phyloP scores from a whole-genome alignment of 2,329 filamentous ascomycete genomes.

The Hypoxylon sp. region DNA sequence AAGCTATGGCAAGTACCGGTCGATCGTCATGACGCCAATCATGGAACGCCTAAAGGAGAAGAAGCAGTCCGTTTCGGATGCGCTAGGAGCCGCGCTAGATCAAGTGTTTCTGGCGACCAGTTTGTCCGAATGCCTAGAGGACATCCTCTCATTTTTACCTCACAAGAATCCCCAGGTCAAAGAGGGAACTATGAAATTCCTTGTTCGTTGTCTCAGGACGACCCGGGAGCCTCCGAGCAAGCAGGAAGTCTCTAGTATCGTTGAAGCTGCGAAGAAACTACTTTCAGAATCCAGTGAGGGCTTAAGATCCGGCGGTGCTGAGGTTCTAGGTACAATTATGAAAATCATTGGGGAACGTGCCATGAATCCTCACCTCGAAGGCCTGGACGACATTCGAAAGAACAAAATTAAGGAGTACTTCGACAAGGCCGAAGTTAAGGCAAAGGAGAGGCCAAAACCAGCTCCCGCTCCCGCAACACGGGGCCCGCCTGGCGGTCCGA shows the following conservation, averaged over 20 bases:
- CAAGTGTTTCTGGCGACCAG: conserved; percentile 75
- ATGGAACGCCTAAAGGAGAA: conserved; percentile 98
- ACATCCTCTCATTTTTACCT: conserved; percentile 85
- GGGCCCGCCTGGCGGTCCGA: conserved; percentile 61
- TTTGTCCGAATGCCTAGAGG: conserved; percentile 89
- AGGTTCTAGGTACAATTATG: conserved; percentile 94
- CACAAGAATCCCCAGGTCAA: conserved; percentile 99
- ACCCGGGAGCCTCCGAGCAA: conserved; percentile 88
- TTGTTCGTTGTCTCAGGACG: conserved; percentile 88
- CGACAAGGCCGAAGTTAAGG: conserved; percentile 85
- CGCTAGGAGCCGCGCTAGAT: conserved; percentile 87
- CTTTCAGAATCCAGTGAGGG: conserved; percentile 90
- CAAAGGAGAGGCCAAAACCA: conserved; percentile 93
- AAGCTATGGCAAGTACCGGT: conserved; percentile 84
- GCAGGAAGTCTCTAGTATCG: conserved; percentile 85
- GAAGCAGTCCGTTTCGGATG: conserved; percentile 90
- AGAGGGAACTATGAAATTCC: conserved; percentile 92
- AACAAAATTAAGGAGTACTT: conserved; percentile 94
- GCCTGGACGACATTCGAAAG: conserved; percentile 95
- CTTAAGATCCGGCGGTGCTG: conserved; percentile 89
- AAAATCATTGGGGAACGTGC: conserved; percentile 97
- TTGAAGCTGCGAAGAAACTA: conserved; percentile 91
- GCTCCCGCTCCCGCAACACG: conserved; percentile 72
- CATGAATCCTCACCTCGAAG: conserved; percentile 93
- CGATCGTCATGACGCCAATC: conserved; percentile 86